Conservation (phyloP, 306 rosid species). For the Pyrus bretschneideri region DNA sequence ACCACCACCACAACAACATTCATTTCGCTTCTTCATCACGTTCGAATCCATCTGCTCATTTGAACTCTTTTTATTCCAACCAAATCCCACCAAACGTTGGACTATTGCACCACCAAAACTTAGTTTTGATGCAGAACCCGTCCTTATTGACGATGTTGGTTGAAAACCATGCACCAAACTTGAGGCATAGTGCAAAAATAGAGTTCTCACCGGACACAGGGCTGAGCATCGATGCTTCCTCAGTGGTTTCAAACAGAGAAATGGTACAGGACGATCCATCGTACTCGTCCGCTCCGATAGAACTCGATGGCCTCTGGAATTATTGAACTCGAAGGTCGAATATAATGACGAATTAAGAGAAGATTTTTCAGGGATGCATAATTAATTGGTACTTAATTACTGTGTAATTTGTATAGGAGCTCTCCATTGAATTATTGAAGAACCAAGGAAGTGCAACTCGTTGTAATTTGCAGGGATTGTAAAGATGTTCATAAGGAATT, state of each 20-base stretch:
- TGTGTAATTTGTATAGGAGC: background rate
- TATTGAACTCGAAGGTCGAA: slow-evolving; percentile 22
- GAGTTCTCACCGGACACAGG: slow-evolving; percentile 19
- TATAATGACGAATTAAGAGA: background rate
- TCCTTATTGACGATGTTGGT: slow-evolving; percentile 36
- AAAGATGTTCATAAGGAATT: background rate
- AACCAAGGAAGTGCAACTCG: background rate
- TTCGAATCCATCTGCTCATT: background rate
- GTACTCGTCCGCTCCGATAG: slow-evolving; percentile 38
- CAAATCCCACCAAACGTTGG: slow-evolving; percentile 17
- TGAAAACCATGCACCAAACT: slow-evolving; percentile 26
- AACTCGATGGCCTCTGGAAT: slow-evolving; percentile 47
- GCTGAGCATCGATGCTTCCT: slow-evolving; percentile 29
- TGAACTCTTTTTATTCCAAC: background rate
- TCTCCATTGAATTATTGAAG: background rate
- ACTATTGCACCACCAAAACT: slow-evolving; percentile 19
- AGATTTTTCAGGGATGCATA: background rate
- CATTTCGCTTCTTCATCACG: slow-evolving; percentile 21
- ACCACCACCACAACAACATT: background rate
- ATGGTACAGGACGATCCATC: slow-evolving; percentile 40
- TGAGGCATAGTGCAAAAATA: slow-evolving; percentile 13
- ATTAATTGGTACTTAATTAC: background rate
- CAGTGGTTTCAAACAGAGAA: slow-evolving; percentile 30
- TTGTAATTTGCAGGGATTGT: background rate
- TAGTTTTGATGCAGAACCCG: slow-evolving; percentile 25